These are phyloP conservation scores for Xerocomus amazonicus DNA, from an alignment of 1,284 basidiomycete species.

Conservation along the genomic window DNA sequence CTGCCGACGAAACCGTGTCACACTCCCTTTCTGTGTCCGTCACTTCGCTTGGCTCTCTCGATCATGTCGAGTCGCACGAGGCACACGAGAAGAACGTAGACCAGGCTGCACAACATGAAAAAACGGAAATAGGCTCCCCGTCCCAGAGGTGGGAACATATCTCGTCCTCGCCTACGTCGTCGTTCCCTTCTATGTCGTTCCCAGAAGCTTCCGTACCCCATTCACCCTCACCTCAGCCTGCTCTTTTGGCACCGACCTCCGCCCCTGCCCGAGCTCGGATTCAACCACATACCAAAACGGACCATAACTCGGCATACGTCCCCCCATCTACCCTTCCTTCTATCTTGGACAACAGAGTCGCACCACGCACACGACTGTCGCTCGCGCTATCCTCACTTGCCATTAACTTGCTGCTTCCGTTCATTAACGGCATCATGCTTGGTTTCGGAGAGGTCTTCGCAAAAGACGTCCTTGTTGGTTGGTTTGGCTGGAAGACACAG, in stretches of 20 bases:
- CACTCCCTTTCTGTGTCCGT: conserved; percentile 19
- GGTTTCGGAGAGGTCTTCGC: conserved; percentile 98
- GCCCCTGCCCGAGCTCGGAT: conserved; percentile 18
- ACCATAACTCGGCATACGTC: conserved; percentile 23
- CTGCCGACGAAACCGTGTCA: conserved; percentile 16
- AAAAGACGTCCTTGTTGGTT: conserved; percentile 74
- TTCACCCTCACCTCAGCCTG: conserved; percentile 37
- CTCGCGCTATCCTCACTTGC: conserved; percentile 81
- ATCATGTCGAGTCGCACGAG: conserved; percentile 47
- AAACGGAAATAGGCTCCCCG: conserved; percentile 29
- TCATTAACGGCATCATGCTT: conserved; percentile 97
- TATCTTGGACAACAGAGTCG: conserved; percentile 69
- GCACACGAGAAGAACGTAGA: conserved; percentile 35
- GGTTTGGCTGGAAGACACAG: conserved; percentile 47
- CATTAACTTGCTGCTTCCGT: conserved; percentile 91
- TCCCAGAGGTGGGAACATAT: conserved; percentile 72
- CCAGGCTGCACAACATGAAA: conserved; percentile 3
- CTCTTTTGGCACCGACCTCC: conserved; percentile 26
- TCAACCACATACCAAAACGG: neutral
- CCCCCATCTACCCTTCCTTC: conserved; percentile 70
- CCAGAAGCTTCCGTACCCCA: conserved; percentile 52
- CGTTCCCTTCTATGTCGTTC: conserved; percentile 73
- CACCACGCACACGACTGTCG: conserved; percentile 59
- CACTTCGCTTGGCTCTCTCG: conserved; percentile 16
- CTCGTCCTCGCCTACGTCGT: conserved; percentile 60